Evolutionary conservation across 257 asterid genomes (phyloP), one percentile per base, ranked within the genome.

Genomic region (Ilex asprella): DNA sequence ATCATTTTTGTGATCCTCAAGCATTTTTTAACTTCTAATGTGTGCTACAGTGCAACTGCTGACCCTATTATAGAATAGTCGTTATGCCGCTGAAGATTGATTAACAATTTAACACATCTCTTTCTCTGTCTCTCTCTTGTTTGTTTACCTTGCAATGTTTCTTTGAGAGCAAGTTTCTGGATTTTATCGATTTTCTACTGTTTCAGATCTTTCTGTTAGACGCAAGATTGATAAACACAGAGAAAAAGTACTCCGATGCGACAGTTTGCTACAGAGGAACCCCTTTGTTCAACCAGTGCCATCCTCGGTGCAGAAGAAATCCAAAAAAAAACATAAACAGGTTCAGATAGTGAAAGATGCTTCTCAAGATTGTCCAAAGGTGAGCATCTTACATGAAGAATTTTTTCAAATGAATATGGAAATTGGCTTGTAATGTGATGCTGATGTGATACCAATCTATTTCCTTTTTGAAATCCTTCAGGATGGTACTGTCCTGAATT

Each of bases 221-320:
- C 80, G 91, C 27, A 93, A 89, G 85, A 89, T 93, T 70, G 97
- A 93, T 69, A 93, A 89, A 70, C 81, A 69, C 69, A 75, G 95
- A 75, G 90, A 83, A 49, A 85, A 79, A 68, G 94, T 87, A 30
- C 81, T 93, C 54, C 85, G 81, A 11, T 75, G 72, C 68, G 96
- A 93, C 16, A 93, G 96, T 74, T 21, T 93, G 67, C 68, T 93
- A 69, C 94, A 87, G 75, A 83, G 80, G 64, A 93, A 89, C 68
- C 86, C 91, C 44, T 89, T 85, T 72, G 68, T 89, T 65, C 68
- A 89, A 73, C 77, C 94, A 30, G 64, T 89, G 64, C 97, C 96
- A 9, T 82, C 95, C 15, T 89, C 96, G 11, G 67, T 59, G 49
- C 90, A 79, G 61, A 89, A 79, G 70, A 85, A 63, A 68, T 67